A percentile compares a stretch with the other conserved stretches of the same genome.
Evolutionary conservation across 768 basidiomycete species (phyloP).

Genomic region (Tylopilus intermedius): DNA sequence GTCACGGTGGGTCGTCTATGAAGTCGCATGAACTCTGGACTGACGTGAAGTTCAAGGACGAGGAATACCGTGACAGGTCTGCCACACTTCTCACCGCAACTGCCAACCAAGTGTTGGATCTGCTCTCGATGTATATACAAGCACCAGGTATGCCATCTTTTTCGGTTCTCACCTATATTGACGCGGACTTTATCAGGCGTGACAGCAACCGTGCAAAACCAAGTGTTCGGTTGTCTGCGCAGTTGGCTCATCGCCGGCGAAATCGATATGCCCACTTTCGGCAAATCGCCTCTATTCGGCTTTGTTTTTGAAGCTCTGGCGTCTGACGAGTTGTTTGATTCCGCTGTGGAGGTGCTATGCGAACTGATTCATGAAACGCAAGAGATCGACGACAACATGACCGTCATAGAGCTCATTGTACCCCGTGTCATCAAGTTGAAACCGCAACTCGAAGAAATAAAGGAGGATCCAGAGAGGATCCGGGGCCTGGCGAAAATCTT

Average conservation of each 20-base stretch:
- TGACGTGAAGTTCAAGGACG: constrained; percentile 47
- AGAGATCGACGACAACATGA: constrained; percentile 91
- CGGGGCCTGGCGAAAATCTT: constrained; percentile 88
- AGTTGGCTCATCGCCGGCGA: constrained; percentile 90
- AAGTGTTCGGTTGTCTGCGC: constrained; percentile 80
- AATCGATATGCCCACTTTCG: constrained; percentile 56
- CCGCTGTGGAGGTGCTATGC: constrained; percentile 87
- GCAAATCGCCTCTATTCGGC: constrained; percentile 72
- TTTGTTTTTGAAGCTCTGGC: constrained; percentile 81
- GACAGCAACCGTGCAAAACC: constrained; percentile 67
- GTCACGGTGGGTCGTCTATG: constrained; percentile 62
- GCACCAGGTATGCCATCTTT: constrained; percentile 62
- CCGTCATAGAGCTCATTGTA: constrained; percentile 81
- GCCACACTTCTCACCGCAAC: constrained; percentile 60
- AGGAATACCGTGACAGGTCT: constrained; percentile 65
- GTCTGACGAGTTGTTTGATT: constrained; percentile 85
- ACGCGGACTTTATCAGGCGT: constrained; percentile 59
- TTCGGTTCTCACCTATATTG: background rate
- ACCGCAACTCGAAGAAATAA: constrained; percentile 50
- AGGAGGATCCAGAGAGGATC: constrained; percentile 83
- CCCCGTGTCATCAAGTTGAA: constrained; percentile 78
- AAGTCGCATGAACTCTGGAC: background rate
- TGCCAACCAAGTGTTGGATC: constrained; percentile 63
- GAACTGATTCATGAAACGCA: constrained; percentile 98
- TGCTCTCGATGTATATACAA: constrained; percentile 83